Conservation (phyloP, 2,329 filamentous ascomycete species). For the Fusarium zealandicum region DNA sequence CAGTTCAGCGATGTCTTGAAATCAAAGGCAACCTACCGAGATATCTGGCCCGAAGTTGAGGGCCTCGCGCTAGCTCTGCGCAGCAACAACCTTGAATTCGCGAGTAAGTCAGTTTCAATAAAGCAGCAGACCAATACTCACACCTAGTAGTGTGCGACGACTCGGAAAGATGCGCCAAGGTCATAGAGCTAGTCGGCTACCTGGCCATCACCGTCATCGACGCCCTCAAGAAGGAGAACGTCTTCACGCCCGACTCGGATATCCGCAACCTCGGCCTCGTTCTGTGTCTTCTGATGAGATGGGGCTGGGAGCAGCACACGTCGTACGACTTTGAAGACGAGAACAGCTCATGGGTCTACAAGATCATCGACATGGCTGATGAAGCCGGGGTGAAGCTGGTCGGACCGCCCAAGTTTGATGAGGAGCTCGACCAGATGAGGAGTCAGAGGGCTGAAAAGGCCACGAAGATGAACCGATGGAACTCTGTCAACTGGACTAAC, state of each 20-base stretch:
- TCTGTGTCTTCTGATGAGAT: conserved; percentile 21
- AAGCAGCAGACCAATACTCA: neutral
- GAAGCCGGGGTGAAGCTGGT: conserved; percentile 13
- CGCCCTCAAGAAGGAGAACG: conserved; percentile 13
- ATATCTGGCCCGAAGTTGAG: conserved; percentile 37
- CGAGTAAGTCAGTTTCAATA: no score
- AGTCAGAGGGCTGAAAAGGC: neutral
- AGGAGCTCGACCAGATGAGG: conserved; percentile 1
- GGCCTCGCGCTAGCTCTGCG: conserved; percentile 27
- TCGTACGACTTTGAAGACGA: conserved; percentile 3
- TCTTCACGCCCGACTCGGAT: conserved; percentile 24
- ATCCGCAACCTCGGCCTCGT: conserved; percentile 30
- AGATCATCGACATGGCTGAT: conserved; percentile 23
- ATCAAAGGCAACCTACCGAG: conserved; percentile 16
- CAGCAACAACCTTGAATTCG: conserved; percentile 3
- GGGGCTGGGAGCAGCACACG: neutral
- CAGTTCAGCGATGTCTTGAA: conserved; percentile 43
- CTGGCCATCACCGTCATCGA: conserved; percentile 22
- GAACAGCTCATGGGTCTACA: conserved; percentile 20
- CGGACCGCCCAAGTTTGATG: neutral
- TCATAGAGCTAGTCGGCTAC: conserved; percentile 25
- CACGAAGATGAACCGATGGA: conserved; percentile 8
- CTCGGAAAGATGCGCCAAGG: neutral
- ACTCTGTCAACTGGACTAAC: conserved; percentile 11
- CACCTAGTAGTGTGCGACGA: conserved; percentile 15